Percentiles rank a stretch among this genome's conserved stretches.
These are phyloP conservation scores for Paulownia fortunei DNA, from an alignment of 257 asterid species.

Conservation along the genomic window DNA sequence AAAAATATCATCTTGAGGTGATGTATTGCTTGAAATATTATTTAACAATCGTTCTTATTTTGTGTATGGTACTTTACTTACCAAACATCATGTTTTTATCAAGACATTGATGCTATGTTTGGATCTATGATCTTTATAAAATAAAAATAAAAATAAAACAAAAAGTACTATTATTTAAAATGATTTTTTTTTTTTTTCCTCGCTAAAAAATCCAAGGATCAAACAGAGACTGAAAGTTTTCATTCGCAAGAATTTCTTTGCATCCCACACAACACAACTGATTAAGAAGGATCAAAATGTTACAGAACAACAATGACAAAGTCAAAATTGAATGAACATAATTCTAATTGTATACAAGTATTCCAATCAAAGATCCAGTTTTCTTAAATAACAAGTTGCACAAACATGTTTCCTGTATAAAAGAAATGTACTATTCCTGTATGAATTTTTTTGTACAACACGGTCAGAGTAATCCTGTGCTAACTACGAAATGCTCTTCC, in stretches of 20 bases:
- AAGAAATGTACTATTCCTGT: conserved; percentile 26
- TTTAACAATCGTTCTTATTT: no score
- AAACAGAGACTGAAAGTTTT: neutral
- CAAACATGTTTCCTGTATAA: neutral
- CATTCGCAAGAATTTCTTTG: neutral
- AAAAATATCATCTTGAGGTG: no score
- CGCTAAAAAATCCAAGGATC: neutral
- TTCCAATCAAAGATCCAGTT: neutral
- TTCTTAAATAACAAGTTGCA: neutral
- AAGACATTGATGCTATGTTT: no score
- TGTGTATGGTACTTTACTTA: no score
- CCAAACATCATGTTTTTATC: no score
- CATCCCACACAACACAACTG: neutral
- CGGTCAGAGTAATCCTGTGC: neutral
- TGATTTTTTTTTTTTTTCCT: no score
- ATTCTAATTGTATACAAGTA: neutral
- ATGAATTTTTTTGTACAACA: conserved; percentile 38
- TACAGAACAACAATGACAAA: neutral
- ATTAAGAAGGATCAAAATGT: neutral
- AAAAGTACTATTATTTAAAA: no score
- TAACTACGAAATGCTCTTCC: neutral
- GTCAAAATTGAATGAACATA: neutral
- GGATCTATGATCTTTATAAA: no score
- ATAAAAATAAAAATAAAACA: no score
- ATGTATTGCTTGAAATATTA: no score